These are phyloP conservation scores for Yarrowia bubula DNA, from an alignment of 805 yeast species.

Conservation along the genomic window DNA sequence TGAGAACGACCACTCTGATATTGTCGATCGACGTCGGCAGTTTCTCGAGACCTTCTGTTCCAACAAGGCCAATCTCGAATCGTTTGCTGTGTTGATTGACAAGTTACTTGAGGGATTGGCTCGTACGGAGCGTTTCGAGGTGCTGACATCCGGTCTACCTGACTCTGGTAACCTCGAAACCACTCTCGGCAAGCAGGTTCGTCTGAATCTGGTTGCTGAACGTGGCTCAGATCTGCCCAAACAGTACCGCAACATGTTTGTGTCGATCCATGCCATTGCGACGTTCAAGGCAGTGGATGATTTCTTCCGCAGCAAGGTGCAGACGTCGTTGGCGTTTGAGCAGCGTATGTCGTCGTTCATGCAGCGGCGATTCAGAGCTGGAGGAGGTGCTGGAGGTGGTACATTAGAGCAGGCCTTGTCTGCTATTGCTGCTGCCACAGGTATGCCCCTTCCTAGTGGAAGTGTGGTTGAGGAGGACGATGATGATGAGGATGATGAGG, in stretches of 20 bases:
- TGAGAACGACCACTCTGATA: conserved; percentile 35
- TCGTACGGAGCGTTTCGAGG: conserved; percentile 69
- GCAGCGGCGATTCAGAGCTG: neutral
- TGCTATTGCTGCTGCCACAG: conserved; percentile 31
- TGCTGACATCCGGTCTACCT: conserved; percentile 49
- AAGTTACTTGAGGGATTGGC: conserved; percentile 72
- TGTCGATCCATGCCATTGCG: conserved; percentile 54
- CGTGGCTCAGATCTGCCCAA: conserved; percentile 14
- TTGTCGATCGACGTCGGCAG: conserved; percentile 36
- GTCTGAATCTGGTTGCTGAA: conserved; percentile 51
- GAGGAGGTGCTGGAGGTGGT: conserved; percentile 12
- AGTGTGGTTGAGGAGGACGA: conserved; percentile 17
- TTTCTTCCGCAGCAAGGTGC: conserved; percentile 45
- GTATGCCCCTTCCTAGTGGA: conserved; percentile 17
- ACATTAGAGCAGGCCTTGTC: conserved; percentile 29
- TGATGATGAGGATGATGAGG: conserved; percentile 29
- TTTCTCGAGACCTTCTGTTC: conserved; percentile 47
- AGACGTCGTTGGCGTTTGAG: conserved; percentile 23
- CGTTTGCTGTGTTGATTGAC: conserved; percentile 42
- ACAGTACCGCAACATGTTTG: conserved; percentile 34
- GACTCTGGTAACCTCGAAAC: conserved; percentile 31
- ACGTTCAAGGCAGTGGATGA: conserved; percentile 48
- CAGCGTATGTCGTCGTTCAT: conserved; percentile 17
- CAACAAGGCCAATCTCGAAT: conserved; percentile 36
- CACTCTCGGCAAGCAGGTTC: conserved; percentile 65